Conservation (phyloP, 2,329 filamentous ascomycete genomes). For the Claviceps humidiphila region DNA sequence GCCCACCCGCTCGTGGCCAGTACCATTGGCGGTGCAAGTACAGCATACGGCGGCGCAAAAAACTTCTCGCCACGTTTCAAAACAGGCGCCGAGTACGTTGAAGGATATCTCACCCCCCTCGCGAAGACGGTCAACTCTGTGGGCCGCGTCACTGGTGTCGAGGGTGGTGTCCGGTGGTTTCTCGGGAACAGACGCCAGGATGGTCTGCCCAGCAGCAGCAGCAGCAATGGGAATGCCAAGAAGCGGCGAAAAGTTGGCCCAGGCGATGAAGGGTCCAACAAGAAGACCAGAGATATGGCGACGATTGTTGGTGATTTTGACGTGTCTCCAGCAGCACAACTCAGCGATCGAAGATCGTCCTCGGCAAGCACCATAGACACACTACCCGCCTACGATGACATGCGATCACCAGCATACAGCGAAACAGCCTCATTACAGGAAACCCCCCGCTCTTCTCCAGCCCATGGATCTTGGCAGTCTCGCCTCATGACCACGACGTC, state of each 20-base stretch:
- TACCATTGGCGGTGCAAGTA: slow-evolving; percentile 72
- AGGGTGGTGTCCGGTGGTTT: slow-evolving; percentile 77
- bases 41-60: slow-evolving; percentile 77
- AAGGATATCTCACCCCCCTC: slow-evolving; percentile 75
- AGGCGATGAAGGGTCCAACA: slow-evolving; percentile 18
- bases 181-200: slow-evolving; percentile 45
- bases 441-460: slow-evolving; percentile 15
- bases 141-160: slow-evolving; percentile 73
- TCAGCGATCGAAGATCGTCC: slow-evolving; percentile 40
- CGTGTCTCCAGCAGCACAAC: slow-evolving; percentile 16
- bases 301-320: slow-evolving; percentile 9
- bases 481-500: slow-evolving; percentile 83
- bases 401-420: slow-evolving; percentile 61
- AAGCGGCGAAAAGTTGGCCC: slow-evolving; percentile 46
- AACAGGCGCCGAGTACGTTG: slow-evolving; percentile 80
- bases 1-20: slow-evolving; percentile 77
- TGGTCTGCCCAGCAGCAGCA: slow-evolving; percentile 25
- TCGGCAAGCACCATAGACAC: slow-evolving; percentile 58
- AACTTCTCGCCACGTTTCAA: slow-evolving; percentile 82
- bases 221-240: slow-evolving; percentile 29
- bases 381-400: slow-evolving; percentile 72
- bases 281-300: slow-evolving; percentile 5
- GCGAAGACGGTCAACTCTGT: slow-evolving; percentile 78
- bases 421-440: slow-evolving; percentile 31
- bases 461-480: slow-evolving; percentile 53